Conservation (phyloP, 305 asterid genomes). For the Fraxinus sp. region DNA sequence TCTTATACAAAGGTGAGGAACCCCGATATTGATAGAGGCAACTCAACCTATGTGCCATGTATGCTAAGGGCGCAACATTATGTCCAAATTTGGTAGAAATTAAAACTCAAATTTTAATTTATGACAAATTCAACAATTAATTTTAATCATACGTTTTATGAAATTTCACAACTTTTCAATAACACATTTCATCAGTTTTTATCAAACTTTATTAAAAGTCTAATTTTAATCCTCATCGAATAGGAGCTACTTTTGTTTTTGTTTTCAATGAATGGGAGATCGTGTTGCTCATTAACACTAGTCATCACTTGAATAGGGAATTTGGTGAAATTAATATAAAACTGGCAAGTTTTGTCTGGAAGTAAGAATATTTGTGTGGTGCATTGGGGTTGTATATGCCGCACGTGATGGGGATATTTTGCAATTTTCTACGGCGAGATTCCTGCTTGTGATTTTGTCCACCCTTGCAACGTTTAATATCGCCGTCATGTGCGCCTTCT, state of each 20-base stretch:
- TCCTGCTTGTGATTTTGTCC: background rate
- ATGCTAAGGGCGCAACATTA: background rate
- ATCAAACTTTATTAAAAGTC: no score
- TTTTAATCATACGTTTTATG: no score
- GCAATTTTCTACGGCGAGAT: slow-evolving; percentile 1
- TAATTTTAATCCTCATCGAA: background rate
- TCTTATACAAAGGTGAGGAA: background rate
- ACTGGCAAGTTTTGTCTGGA: background rate
- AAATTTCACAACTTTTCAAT: background rate
- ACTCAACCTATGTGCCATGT: background rate
- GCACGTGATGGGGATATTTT: slow-evolving; percentile 2
- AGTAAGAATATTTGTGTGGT: background rate
- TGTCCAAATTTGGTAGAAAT: background rate
- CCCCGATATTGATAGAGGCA: background rate
- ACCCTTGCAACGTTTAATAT: background rate
- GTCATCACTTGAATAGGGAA: background rate
- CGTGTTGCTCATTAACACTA: background rate
- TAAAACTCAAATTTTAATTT: no score
- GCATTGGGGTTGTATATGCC: background rate
- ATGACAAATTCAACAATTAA: no score
- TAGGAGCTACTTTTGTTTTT: background rate
- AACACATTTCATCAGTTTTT: background rate
- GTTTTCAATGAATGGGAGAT: background rate
- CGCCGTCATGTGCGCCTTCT: background rate
- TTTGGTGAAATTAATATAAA: background rate